Evolutionary conservation across 768 basidiomycete genomes (phyloP), one percentile per base, ranked within the genome.

Genomic region (Calocybe indica): DNA sequence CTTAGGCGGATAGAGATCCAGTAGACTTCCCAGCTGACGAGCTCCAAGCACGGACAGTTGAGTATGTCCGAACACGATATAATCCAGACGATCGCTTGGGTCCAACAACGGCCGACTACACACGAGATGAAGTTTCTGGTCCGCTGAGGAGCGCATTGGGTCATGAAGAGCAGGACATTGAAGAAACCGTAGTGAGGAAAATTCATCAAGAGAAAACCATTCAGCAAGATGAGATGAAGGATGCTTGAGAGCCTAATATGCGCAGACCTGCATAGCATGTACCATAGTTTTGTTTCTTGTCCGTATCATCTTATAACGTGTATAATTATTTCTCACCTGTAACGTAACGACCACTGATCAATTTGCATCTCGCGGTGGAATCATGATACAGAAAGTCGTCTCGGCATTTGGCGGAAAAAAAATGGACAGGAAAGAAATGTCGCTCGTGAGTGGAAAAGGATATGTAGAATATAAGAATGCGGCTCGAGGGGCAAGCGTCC

Each of bases 91-190:
- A 73, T 13, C 55, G 57, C 32, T 51, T 52, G 11, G 56, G 48
- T 7, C 63, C 70, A 7, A 71, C 67, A 0, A 64, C 58, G 3
- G 71, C 74, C 0, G 55, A 56, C 34, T 74, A 74, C 46, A 37
- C 57, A 37, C 63, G 60, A 33, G 77, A 79, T 46, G 65, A 70
- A 49, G 75, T 79, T 8, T 53, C 57, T 13, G 77, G 77, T 5
- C 77, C 77, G 1, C 63, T 79, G 5, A 58, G 64, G 5, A 54
- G 56, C 15, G 70, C 71, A 0, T 33, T 56, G 37, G 66, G 22
- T 22, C 22, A 56, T 31, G 57, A 58, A 13, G 28, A 22, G 6
- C 52, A 53, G 14, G 54, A 55, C 22, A 46, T 50, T 32, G 42
- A 52, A 12, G 37, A 52, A 41, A 58, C 52, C 14, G 43, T 52